phyloP scores from a whole-genome alignment of 2,329 filamentous ascomycete species.

The Erysiphe neolycopersici region DNA sequence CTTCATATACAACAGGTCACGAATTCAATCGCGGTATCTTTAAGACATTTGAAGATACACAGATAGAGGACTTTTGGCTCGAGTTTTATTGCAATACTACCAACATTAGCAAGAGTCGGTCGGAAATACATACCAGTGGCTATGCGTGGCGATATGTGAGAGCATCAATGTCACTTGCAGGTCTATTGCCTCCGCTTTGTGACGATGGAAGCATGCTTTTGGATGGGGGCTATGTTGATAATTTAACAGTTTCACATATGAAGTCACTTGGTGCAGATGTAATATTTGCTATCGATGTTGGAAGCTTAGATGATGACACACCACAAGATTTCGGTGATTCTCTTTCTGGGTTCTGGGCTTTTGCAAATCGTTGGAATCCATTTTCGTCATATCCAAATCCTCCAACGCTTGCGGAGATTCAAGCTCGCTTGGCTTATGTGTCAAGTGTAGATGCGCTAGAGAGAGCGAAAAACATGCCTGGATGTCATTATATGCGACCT shows the following conservation, averaged over 20 bases:
- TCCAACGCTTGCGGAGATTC: constrained; percentile 84
- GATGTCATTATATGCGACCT: constrained; percentile 89
- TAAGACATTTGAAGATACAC: constrained; percentile 88
- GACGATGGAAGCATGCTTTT: constrained; percentile 93
- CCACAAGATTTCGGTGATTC: constrained; percentile 88
- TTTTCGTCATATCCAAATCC: constrained; percentile 75
- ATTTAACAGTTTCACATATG: constrained; percentile 92
- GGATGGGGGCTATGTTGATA: constrained; percentile 92
- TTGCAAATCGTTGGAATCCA: constrained; percentile 90
- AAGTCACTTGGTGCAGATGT: constrained; percentile 76
- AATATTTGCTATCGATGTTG: constrained; percentile 90
- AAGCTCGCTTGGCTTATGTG: constrained; percentile 82
- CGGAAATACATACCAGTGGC: constrained; percentile 81
- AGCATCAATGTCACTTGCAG: constrained; percentile 89
- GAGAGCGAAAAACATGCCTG: constrained; percentile 67
- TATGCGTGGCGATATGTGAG: constrained; percentile 96
- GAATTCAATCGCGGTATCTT: constrained; percentile 98
- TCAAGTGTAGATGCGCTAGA: constrained; percentile 86
- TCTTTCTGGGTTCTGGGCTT: constrained; percentile 82
- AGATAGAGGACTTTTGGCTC: constrained; percentile 98
- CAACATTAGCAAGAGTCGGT: constrained; percentile 82
- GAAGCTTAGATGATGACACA: constrained; percentile 69
- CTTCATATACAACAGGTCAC: constrained; percentile 91
- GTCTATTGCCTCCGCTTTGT: constrained; percentile 74
- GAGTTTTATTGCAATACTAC: constrained; percentile 99